phyloP scores from a whole-genome alignment of 2,329 filamentous ascomycete species.

The Capronia americana region DNA sequence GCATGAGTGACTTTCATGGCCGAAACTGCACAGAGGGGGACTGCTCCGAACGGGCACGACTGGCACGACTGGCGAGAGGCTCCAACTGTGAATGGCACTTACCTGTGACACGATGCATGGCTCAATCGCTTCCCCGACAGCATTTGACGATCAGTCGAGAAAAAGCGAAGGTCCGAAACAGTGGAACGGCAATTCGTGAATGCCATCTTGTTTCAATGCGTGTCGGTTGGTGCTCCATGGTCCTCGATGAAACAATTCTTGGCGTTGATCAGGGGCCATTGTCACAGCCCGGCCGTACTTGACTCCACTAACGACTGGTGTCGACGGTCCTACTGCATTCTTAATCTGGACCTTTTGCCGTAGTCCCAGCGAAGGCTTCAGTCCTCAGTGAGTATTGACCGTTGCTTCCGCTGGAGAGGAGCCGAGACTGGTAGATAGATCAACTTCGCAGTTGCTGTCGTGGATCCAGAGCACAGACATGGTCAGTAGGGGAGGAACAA shows the following conservation, averaged over 20 bases:
- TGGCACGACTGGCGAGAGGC: neutral
- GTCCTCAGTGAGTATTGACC: neutral
- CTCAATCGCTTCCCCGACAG: neutral
- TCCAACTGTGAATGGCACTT: neutral
- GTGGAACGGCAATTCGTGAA: neutral
- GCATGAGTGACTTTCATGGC: neutral
- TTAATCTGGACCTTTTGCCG: neutral
- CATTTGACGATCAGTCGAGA: neutral
- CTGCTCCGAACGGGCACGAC: neutral
- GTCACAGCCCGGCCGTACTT: neutral
- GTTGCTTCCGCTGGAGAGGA: neutral
- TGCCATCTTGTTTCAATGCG: slow-evolving; percentile 5
- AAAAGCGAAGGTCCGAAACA: slow-evolving; percentile 1
- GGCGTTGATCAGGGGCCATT: slow-evolving; percentile 5
- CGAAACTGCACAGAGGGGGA: neutral
- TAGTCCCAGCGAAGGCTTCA: neutral
- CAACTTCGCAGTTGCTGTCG: neutral
- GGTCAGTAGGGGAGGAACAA: neutral
- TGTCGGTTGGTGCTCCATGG: neutral
- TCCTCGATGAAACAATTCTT: slow-evolving; percentile 2
- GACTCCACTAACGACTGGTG: neutral
- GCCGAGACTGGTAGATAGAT: neutral
- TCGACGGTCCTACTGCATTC: neutral
- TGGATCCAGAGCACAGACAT: neutral
- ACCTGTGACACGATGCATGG: neutral